These are phyloP conservation scores for Mucor circinelloides DNA, from an alignment of 371 early-diverging fungal genomes.

Conservation along the genomic window DNA sequence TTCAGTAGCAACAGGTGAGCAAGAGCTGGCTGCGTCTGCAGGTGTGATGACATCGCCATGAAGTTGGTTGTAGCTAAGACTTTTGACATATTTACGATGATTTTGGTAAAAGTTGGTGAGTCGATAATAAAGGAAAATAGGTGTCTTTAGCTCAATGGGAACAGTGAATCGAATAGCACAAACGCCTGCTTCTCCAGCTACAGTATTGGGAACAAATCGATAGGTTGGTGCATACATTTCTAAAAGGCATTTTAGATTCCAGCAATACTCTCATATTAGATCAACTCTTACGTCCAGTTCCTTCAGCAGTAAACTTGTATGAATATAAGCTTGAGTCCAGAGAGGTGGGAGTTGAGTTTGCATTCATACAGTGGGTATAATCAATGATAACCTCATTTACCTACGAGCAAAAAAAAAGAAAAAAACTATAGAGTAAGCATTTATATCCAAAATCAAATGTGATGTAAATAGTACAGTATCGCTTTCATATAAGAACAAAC, in stretches of 20 bases:
- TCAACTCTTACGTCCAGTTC: constrained; percentile 32
- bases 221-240: constrained; percentile 42
- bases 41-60: constrained; percentile 57
- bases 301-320: constrained; percentile 48
- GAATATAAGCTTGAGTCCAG: constrained; percentile 28
- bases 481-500: constrained; percentile 65
- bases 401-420: constrained; percentile 15
- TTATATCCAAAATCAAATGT: neutral
- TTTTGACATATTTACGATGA: constrained; percentile 89
- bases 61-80: constrained; percentile 77
- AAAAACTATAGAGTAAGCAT: neutral
- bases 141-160: constrained; percentile 57
- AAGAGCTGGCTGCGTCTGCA: constrained; percentile 32
- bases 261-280: neutral
- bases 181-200: constrained; percentile 27
- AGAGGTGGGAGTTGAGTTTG: constrained; percentile 12
- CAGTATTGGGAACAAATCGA: constrained; percentile 27
- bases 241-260: neutral
- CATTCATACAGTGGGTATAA: constrained; percentile 76
- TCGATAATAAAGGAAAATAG: constrained; percentile 84
- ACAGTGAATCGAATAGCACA: constrained; percentile 75
- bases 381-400: constrained; percentile 80
- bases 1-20: constrained; percentile 39
- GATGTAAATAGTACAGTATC: constrained; percentile 36
- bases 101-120: constrained; percentile 95